A percentile compares a stretch with the other conserved stretches of the same genome.
Evolutionary conservation across 768 basidiomycete species (phyloP).

Genomic region (Neoboletus subvelutipes): DNA sequence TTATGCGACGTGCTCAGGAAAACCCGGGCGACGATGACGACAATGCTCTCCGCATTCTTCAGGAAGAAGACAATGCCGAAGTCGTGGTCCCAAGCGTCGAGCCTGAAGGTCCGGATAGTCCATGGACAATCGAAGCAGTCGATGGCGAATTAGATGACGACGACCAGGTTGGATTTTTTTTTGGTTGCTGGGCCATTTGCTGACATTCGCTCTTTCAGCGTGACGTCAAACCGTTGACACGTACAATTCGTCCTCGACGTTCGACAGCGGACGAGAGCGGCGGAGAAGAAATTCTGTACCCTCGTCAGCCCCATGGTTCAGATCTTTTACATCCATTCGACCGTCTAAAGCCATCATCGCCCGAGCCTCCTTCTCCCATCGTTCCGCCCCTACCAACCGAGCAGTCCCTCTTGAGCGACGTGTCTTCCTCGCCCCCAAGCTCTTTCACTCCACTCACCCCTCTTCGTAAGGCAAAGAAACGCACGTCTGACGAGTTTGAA

Average conservation of each 20-base stretch:
- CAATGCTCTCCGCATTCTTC: slow-evolving; percentile 29
- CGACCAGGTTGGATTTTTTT: slow-evolving; percentile 52
- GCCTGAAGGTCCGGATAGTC: slow-evolving; percentile 67
- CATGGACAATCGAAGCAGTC: slow-evolving; percentile 86
- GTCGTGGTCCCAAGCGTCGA: slow-evolving; percentile 36
- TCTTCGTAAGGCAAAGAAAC: slow-evolving; percentile 64
- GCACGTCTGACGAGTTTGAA: slow-evolving; percentile 82
- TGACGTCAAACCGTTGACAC: slow-evolving; percentile 45
- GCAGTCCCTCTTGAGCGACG: slow-evolving; percentile 30
- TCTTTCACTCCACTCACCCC: slow-evolving; percentile 48
- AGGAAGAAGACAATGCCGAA: slow-evolving; percentile 35
- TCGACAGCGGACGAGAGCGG: slow-evolving; percentile 84
- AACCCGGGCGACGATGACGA: slow-evolving; percentile 43
- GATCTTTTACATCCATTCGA: slow-evolving; percentile 34
- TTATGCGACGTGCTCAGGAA: slow-evolving; percentile 39
- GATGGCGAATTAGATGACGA: slow-evolving; percentile 75
- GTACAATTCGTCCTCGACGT: slow-evolving; percentile 54
- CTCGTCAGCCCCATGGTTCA: slow-evolving; percentile 50
- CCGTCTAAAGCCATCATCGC: slow-evolving; percentile 32
- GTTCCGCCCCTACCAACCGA: slow-evolving; percentile 34
- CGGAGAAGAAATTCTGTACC: slow-evolving; percentile 88
- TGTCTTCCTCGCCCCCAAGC: slow-evolving; percentile 54
- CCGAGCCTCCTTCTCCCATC: slow-evolving; percentile 27
- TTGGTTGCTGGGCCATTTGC: not conserved
- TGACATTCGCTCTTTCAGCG: slow-evolving; percentile 33